Base-by-base conservation (phyloP, 257 asterid species). In the Primulina tabacum region DNA sequence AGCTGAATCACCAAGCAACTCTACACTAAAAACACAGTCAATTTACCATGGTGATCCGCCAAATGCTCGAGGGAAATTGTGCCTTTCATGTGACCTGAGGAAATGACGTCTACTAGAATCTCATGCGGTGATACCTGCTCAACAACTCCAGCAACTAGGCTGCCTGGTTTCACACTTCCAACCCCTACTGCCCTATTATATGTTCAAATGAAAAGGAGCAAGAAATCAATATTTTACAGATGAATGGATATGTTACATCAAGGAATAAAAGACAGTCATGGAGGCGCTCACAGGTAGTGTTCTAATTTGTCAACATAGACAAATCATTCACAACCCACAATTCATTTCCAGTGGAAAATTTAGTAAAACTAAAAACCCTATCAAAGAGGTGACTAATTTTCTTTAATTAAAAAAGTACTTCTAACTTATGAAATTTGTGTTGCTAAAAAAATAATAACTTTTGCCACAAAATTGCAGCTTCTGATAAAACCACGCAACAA, bases 11-110 rank as follows among this genome's bases (percentile, higher is more conserved):
- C 11, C 10, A 61, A 38, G 35, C 61, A 56, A 71, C 32, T 21
- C 18, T 60, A 68, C 26, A 24, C 61, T 34, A 71, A 53, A 62
- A 69, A 60, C 33, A 73, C 17, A 5, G 69, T 63, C 30, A 6
- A 59, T 12, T 62, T 68, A 90, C 99, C 99, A 62, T 79, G 90
- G 80, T 91, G 95, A 69, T 94, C 99, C 1, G 97, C 85, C 81
- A 94, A 81, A 76, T 94, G 99, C 76, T 94, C 96, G 7, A 83
- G 83, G 67, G 90, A 71, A 61, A 94, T 83, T 40, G 87, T 83
- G 70, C 99, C 97, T 83, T 86, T 91, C 67, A 81, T 70, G 77
- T 76, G 76, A 83, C 86, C 76, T 64, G 90, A 73, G 73, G 73
- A 78, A 71, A 73, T 75, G 70, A 94, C 73, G 53, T 77, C 77